phyloP scores from a whole-genome alignment of 176 grass and related monocot genomes.

The Carex parvula region DNA sequence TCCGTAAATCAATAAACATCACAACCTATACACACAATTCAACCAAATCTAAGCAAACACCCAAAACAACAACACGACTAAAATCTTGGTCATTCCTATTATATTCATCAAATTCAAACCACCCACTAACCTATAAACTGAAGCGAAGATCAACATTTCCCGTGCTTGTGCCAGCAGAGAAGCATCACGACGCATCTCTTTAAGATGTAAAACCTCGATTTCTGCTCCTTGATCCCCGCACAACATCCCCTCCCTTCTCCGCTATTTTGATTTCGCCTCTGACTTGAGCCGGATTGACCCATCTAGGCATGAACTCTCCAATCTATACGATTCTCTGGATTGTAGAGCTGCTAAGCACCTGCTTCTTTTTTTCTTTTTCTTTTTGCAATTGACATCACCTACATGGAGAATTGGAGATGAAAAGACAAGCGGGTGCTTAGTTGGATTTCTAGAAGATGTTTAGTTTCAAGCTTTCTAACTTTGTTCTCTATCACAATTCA shows the following conservation, averaged over 20 bases:
- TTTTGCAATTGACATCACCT: background rate
- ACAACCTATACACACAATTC: background rate
- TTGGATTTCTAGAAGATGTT: too few species aligned
- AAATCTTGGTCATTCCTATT: background rate
- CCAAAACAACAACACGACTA: background rate
- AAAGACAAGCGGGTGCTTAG: too few species aligned
- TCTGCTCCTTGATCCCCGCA: conserved; percentile 44
- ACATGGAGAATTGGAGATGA: too few species aligned
- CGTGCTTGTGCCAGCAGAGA: conserved; percentile 51
- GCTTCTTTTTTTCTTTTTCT: background rate
- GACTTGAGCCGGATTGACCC: background rate
- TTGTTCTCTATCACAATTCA: too few species aligned
- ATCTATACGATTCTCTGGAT: background rate
- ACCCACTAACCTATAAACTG: background rate
- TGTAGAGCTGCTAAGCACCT: background rate
- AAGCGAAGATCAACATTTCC: conserved; percentile 18
- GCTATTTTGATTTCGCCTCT: background rate
- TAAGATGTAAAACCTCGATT: conserved; percentile 48
- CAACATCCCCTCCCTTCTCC: conserved; percentile 26
- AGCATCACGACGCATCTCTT: conserved; percentile 42
- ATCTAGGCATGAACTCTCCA: background rate
- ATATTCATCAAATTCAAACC: background rate
- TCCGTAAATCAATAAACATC: background rate
- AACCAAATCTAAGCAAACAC: background rate
- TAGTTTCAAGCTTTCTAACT: too few species aligned